A percentile compares a stretch with the other conserved stretches of the same genome.
These are phyloP conservation scores for Echinosophora koreensis DNA, from an alignment of 306 rosid genomes.

Conservation along the genomic window DNA sequence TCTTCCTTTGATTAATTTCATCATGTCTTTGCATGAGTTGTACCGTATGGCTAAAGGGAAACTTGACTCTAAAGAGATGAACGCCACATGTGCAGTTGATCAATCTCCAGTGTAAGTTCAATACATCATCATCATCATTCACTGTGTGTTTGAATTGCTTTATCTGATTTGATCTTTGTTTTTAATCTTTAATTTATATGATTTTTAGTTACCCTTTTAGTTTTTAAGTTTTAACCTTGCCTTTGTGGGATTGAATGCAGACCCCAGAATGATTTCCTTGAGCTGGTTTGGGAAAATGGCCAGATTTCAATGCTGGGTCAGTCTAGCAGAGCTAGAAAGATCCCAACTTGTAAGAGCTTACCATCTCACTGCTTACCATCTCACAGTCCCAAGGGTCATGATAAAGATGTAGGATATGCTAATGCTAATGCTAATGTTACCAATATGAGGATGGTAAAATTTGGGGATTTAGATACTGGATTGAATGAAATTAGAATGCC, in stretches of 20 bases:
- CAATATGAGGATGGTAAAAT: conserved; percentile 58
- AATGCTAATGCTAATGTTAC: conserved; percentile 52
- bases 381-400: conserved; percentile 51
- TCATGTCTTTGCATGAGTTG: conserved; percentile 79
- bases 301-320: conserved; percentile 77
- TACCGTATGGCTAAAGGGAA: conserved; percentile 61
- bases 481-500: conserved; percentile 60
- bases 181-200: conserved; percentile 12
- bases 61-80: conserved; percentile 62
- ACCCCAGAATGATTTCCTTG: conserved; percentile 67
- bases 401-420: conserved; percentile 56
- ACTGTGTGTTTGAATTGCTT: conserved; percentile 1
- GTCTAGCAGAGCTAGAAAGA: conserved; percentile 65
- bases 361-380: conserved; percentile 60
- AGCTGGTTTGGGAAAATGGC: conserved; percentile 84
- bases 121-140: not conserved
- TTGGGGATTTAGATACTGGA: conserved; percentile 54
- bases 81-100: conserved; percentile 43
- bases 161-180: conserved; percentile 36
- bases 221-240: not conserved
- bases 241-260: conserved; percentile 63
- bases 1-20: conserved; percentile 32
- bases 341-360: conserved; percentile 51
- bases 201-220: not conserved
- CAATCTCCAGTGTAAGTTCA: conserved; percentile 65